These are phyloP conservation scores for Erodium texanum DNA, from an alignment of 441 rosid species.

Conservation along the genomic window DNA sequence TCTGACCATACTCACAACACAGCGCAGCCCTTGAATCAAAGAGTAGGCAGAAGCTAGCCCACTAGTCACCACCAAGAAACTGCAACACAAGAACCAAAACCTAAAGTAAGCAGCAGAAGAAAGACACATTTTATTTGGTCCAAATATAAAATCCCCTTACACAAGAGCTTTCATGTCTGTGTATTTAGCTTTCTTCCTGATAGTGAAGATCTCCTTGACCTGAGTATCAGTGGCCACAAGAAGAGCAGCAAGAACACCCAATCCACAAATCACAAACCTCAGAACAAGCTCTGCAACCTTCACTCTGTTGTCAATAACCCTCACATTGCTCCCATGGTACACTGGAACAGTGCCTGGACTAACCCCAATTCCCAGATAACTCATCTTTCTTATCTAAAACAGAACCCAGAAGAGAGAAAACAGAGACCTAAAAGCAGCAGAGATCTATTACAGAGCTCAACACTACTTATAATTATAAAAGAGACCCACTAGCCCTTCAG, in stretches of 20 bases:
- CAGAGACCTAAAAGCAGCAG: neutral
- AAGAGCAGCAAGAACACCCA: conserved; percentile 44
- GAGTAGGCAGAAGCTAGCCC: conserved; percentile 70
- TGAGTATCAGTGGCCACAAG: conserved; percentile 71
- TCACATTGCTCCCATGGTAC: conserved; percentile 36
- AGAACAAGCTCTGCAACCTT: conserved; percentile 59
- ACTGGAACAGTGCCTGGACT: conserved; percentile 64
- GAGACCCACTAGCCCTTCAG: neutral
- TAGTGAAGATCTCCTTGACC: conserved; percentile 58
- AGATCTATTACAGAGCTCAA: neutral
- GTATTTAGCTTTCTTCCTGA: conserved; percentile 55
- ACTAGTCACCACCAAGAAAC: conserved; percentile 68
- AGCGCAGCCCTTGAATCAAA: conserved; percentile 55
- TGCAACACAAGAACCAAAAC: conserved; percentile 20
- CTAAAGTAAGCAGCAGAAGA: neutral
- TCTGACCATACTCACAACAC: conserved; percentile 45
- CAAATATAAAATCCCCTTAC: conserved; percentile 29
- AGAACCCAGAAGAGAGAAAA: neutral
- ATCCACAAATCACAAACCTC: conserved; percentile 50
- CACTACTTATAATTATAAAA: neutral
- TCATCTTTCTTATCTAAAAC: conserved; percentile 26
- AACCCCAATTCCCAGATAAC: conserved; percentile 49
- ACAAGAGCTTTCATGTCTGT: conserved; percentile 91
- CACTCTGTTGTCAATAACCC: conserved; percentile 57
- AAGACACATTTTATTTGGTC: neutral